Percentiles rank a stretch among this genome's conserved stretches.
phyloP scores from a whole-genome alignment of 2,329 filamentous ascomycete genomes.

The Cucurbitaria berberidis region DNA sequence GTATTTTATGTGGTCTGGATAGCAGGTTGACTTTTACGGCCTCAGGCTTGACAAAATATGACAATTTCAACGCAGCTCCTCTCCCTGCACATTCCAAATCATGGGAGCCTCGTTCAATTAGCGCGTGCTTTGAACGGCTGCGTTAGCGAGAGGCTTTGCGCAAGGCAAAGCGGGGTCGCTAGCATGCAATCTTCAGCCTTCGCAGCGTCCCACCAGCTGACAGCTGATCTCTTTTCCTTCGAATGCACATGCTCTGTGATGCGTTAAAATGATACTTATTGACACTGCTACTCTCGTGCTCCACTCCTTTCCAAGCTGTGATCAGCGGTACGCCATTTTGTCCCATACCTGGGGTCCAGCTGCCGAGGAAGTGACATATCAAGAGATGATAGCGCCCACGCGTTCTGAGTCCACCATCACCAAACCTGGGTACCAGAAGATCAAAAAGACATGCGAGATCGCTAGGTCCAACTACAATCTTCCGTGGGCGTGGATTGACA shows the following conservation, averaged over 20 bases:
- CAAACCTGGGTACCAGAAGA: slow-evolving; percentile 16
- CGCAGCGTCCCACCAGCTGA: neutral
- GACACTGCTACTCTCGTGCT: slow-evolving; percentile 4
- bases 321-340: slow-evolving; percentile 12
- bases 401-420: slow-evolving; percentile 3
- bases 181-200: no score
- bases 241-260: neutral
- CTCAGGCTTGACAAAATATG: no score
- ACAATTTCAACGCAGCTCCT: no score
- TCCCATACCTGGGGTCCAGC: slow-evolving; percentile 17
- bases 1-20: no score
- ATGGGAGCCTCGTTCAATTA: no score
- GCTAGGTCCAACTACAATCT: slow-evolving; percentile 8
- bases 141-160: no score
- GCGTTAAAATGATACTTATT: slow-evolving; percentile 3
- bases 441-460: slow-evolving; percentile 11
- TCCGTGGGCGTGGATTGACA: slow-evolving; percentile 21
- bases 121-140: no score
- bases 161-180: no score
- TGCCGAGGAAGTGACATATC: slow-evolving; percentile 10
- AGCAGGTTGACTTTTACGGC: no score
- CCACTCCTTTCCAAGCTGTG: neutral
- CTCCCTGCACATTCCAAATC: no score
- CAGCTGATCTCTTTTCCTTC: neutral
- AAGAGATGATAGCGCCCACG: slow-evolving; percentile 9